Conservation (phyloP, 164 flowering plant species). For the Hamamelis virginiana region DNA sequence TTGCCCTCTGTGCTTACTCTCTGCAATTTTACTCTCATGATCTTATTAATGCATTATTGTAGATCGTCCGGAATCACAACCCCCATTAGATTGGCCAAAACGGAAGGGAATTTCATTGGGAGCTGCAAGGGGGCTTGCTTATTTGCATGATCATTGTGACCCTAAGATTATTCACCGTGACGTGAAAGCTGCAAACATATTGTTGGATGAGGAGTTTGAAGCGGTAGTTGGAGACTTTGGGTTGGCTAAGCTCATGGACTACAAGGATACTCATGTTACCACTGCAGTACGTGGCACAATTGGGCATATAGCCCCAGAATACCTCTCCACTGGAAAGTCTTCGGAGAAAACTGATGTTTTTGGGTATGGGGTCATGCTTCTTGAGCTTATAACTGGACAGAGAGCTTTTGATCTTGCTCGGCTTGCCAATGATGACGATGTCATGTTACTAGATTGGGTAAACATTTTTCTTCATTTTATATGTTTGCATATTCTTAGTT, state of each 20-base stretch:
- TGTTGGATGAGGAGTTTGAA: too few relatives aligned
- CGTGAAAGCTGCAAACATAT: too few relatives aligned
- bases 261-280: not conserved
- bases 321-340: too few relatives aligned
- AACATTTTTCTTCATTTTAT: not conserved
- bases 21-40: not conserved
- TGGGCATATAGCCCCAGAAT: not conserved
- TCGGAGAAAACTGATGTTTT: too few relatives aligned
- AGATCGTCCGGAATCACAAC: slow-evolving; percentile 6
- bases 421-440: slow-evolving; percentile 15
- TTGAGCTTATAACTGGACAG: slow-evolving; percentile 12
- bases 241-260: slow-evolving; percentile 12
- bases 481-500: too few relatives aligned
- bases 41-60: not conserved
- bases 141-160: too few relatives aligned
- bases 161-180: too few relatives aligned
- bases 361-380: slow-evolving; percentile 2
- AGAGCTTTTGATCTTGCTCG: slow-evolving; percentile 19
- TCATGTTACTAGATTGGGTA: slow-evolving; percentile 17
- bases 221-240: slow-evolving; percentile 11
- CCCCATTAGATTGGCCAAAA: slow-evolving; percentile 9
- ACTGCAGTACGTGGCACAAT: slow-evolving; percentile 11
- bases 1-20: not conserved
- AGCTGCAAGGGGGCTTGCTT: slow-evolving; percentile 7
- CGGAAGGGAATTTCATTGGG: slow-evolving; percentile 10